A percentile compares a stretch with the other conserved stretches of the same genome.
These are phyloP conservation scores for Astrothelium subdiscretum DNA, from an alignment of 495 filamentous ascomycete genomes.

Conservation along the genomic window DNA sequence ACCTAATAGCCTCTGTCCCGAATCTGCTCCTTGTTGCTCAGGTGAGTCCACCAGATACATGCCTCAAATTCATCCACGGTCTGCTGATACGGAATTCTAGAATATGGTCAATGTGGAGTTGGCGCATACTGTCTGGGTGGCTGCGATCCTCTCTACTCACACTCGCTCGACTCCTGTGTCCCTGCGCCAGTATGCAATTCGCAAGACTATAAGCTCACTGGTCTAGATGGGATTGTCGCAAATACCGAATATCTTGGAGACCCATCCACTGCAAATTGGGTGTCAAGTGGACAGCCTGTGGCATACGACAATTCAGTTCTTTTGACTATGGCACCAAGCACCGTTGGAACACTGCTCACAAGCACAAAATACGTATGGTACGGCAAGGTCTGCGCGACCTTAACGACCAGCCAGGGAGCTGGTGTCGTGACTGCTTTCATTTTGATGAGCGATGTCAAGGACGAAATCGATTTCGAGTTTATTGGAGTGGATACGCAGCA, in stretches of 20 bases:
- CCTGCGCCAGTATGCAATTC: conserved; percentile 70
- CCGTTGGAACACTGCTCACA: conserved; percentile 77
- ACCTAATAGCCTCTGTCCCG: conserved; percentile 55
- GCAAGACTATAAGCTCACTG: conserved; percentile 58
- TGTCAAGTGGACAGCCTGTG: conserved; percentile 64
- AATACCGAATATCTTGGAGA: conserved; percentile 82
- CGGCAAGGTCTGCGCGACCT: conserved; percentile 71
- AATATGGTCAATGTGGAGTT: conserved; percentile 86
- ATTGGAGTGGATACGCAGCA: conserved; percentile 66
- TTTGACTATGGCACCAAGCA: conserved; percentile 74
- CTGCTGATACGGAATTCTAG: conserved; percentile 34
- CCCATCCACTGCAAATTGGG: conserved; percentile 68
- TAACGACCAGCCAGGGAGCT: conserved; percentile 73
- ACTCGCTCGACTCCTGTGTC: conserved; percentile 72
- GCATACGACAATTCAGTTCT: conserved; percentile 50
- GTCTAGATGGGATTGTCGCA: conserved; percentile 51
- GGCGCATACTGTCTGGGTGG: conserved; percentile 94
- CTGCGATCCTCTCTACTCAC: conserved; percentile 78
- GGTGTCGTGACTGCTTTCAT: conserved; percentile 97
- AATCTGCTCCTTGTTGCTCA: conserved; percentile 76
- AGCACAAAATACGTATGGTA: conserved; percentile 95
- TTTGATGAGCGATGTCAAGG: conserved; percentile 84
- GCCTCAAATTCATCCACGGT: neutral
- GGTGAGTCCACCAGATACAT: conserved; percentile 46
- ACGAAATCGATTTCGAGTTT: conserved; percentile 96